A percentile compares a stretch with the other conserved stretches of the same genome.
Evolutionary conservation across 306 rosid species (phyloP).

Genomic region (Cucurbita ficifolia): DNA sequence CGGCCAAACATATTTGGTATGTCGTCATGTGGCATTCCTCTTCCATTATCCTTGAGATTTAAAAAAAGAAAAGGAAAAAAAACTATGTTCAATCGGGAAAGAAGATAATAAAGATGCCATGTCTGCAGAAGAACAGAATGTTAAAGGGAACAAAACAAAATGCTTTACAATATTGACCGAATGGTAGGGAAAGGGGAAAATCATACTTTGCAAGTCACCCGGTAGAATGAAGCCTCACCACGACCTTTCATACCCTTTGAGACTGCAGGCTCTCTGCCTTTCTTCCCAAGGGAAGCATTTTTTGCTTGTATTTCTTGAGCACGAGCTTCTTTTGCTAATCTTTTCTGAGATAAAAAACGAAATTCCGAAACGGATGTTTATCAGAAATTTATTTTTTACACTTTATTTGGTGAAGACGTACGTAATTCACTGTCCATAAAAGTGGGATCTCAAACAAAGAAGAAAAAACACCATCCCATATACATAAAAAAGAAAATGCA

Average conservation of each 20-base stretch:
- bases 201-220: constrained; percentile 83
- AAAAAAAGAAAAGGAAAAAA: not conserved
- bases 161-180: not conserved
- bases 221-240: constrained; percentile 88
- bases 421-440: not conserved
- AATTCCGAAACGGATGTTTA: not conserved
- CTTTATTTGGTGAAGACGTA: not conserved
- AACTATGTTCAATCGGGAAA: not conserved
- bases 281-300: constrained; percentile 70
- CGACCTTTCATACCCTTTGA: constrained; percentile 60
- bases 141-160: not conserved
- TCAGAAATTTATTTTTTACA: not conserved
- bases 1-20: constrained; percentile 99
- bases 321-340: constrained; percentile 77
- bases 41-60: constrained; percentile 72
- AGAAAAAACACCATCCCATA: not conserved
- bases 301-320: constrained; percentile 73
- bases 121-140: not conserved
- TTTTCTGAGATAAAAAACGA: constrained; percentile 29
- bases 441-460: not conserved
- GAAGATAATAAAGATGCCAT: not conserved
- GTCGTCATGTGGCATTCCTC: constrained; percentile 96
- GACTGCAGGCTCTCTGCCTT: constrained; percentile 49
- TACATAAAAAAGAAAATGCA: not conserved
- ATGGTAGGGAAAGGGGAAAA: constrained; percentile 1